Evolutionary conservation across 2,329 filamentous ascomycete species (phyloP).

Genomic region (Colletotrichum tofieldiae): DNA sequence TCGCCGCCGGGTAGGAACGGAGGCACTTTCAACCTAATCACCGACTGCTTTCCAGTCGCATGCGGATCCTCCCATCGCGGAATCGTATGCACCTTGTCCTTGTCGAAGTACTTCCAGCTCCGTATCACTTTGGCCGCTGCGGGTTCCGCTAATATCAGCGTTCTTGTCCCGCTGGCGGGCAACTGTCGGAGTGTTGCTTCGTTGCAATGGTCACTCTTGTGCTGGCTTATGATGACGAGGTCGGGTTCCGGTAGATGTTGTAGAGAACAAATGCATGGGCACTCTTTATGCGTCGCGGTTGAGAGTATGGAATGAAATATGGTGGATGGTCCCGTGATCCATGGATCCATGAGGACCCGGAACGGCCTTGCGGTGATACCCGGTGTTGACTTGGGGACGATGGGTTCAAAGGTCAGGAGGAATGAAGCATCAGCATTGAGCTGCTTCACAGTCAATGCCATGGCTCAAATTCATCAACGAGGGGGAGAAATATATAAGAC

Average conservation of each 20-base stretch:
- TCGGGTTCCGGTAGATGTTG: slow-evolving; percentile 60
- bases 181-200: slow-evolving; percentile 78
- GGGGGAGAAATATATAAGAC: neutral
- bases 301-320: slow-evolving; percentile 75
- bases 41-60: slow-evolving; percentile 51
- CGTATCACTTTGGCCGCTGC: slow-evolving; percentile 76
- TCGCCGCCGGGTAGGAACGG: slow-evolving; percentile 66
- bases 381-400: slow-evolving; percentile 58
- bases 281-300: slow-evolving; percentile 68
- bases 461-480: slow-evolving; percentile 50
- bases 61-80: slow-evolving; percentile 63
- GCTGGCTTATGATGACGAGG: slow-evolving; percentile 63
- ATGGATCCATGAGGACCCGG: slow-evolving; percentile 81
- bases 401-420: slow-evolving; percentile 73
- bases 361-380: slow-evolving; percentile 66
- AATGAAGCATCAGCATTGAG: slow-evolving; percentile 78
- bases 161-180: slow-evolving; percentile 65
- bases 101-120: slow-evolving; percentile 78
- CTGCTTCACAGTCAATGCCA: slow-evolving; percentile 76
- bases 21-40: slow-evolving; percentile 67
- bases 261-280: slow-evolving; percentile 70
- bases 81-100: slow-evolving; percentile 61
- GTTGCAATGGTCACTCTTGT: slow-evolving; percentile 78
- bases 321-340: slow-evolving; percentile 74
- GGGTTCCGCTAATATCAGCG: slow-evolving; percentile 77